These are phyloP conservation scores for Salix exigua DNA, from an alignment of 345 rosid genomes.

Conservation along the genomic window DNA sequence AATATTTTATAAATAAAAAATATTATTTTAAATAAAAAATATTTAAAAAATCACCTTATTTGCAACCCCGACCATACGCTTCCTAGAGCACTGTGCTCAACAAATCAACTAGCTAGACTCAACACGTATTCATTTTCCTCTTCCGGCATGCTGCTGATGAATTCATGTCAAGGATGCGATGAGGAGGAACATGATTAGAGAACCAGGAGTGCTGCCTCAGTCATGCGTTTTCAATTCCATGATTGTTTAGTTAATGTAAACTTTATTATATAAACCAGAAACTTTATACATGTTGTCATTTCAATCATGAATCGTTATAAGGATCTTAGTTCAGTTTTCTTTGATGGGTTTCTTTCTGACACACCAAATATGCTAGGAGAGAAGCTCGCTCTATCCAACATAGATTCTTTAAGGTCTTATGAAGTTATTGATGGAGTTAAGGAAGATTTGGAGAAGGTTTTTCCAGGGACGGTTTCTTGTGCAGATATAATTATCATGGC, in stretches of 20 bases:
- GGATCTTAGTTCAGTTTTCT: background rate
- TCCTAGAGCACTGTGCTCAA: background rate
- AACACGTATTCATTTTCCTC: background rate
- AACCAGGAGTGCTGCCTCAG: constrained; percentile 83
- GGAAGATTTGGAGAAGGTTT: constrained; percentile 64
- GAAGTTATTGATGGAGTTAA: constrained; percentile 72
- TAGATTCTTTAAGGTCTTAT: constrained; percentile 74
- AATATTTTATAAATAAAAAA: no score
- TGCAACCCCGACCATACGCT: no score
- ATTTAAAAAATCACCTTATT: no score
- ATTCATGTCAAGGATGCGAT: constrained; percentile 52
- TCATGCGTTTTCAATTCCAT: constrained; percentile 95
- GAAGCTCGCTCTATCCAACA: constrained; percentile 73
- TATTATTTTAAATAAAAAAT: no score
- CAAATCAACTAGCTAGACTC: background rate
- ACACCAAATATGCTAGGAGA: constrained; percentile 77
- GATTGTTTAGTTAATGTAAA: constrained; percentile 91
- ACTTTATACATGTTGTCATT: background rate
- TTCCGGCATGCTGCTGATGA: constrained; percentile 4
- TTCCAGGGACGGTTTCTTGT: constrained; percentile 80
- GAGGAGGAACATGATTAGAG: constrained; percentile 55
- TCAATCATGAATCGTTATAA: background rate
- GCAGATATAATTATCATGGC: constrained; percentile 92
- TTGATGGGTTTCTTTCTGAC: constrained; percentile 23
- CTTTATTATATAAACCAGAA: background rate